phyloP scores from a whole-genome alignment of 2,329 filamentous ascomycete species.

The Cordyceps javanica region DNA sequence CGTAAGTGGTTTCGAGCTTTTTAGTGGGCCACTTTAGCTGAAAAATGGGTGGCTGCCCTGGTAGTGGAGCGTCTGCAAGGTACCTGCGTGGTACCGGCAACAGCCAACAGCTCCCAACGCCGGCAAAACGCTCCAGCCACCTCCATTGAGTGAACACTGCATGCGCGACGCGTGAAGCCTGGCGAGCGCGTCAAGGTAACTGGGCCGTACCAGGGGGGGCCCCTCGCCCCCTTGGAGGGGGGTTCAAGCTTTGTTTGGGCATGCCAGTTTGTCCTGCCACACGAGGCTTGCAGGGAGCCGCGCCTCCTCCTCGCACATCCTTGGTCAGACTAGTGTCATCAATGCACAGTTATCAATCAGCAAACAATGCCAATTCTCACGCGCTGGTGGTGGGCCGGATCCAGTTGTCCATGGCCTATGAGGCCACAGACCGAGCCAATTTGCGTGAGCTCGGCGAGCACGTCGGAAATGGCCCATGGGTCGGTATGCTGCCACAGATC shows the following conservation, averaged over 20 bases:
- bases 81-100: constrained; percentile 15
- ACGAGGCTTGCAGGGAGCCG: constrained; percentile 12
- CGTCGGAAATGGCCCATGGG: constrained; percentile 14
- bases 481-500: not conserved
- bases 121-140: constrained; percentile 15
- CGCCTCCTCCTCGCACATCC: constrained; percentile 13
- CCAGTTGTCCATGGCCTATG: constrained; percentile 13
- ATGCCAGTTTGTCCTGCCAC: constrained; percentile 17
- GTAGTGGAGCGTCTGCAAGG: constrained; percentile 11
- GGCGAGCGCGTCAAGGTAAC: constrained; percentile 19
- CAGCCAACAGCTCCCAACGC: not conserved
- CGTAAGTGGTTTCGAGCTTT: not conserved
- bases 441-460: constrained; percentile 19
- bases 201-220: not conserved
- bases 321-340: constrained; percentile 19
- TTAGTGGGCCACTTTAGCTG: constrained; percentile 21
- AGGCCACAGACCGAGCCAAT: constrained; percentile 6
- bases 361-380: constrained; percentile 20
- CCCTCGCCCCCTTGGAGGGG: not conserved
- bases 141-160: constrained; percentile 4
- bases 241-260: constrained; percentile 1
- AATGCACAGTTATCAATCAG: constrained; percentile 26
- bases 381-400: constrained; percentile 18
- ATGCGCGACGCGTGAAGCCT: constrained; percentile 18
- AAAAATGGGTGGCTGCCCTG: constrained; percentile 9